Conservation (phyloP, 306 rosid species). For the Parietaria judaica region DNA sequence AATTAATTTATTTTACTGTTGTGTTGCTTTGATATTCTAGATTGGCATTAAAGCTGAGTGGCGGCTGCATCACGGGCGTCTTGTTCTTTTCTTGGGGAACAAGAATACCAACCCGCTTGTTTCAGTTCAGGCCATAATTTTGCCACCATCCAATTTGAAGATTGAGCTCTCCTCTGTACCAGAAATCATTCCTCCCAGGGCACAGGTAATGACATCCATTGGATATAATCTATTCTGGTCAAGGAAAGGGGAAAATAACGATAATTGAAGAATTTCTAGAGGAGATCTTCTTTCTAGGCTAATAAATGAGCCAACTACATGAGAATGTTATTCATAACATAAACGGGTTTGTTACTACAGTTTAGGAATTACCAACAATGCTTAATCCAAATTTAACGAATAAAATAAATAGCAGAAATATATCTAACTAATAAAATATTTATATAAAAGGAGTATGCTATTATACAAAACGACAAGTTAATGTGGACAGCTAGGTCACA, state of each 20-base stretch:
- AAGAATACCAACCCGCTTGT: conserved; percentile 83
- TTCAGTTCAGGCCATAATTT: conserved; percentile 81
- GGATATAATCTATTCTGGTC: conserved; percentile 1
- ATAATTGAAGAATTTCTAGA: no score
- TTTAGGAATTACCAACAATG: no score
- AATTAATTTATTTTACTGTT: neutral
- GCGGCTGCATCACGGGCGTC: conserved; percentile 83
- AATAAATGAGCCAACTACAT: no score
- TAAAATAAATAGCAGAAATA: no score
- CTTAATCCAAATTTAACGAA: no score
- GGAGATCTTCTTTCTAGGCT: no score
- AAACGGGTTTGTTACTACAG: no score
- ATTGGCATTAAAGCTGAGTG: conserved; percentile 96
- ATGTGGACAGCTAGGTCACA: neutral
- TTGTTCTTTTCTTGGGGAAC: conserved; percentile 97
- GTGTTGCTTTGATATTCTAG: conserved; percentile 26
- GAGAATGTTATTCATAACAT: no score
- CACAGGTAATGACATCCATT: conserved; percentile 57
- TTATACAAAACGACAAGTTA: no score
- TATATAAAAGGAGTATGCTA: no score
- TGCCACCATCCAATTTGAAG: conserved; percentile 86
- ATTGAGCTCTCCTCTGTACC: conserved; percentile 91
- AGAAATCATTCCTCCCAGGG: conserved; percentile 97
- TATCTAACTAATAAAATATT: no score
- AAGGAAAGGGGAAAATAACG: neutral